Evolutionary conservation across 176 grass and related monocot species (phyloP).

Genomic region (Elaeis guineensis): DNA sequence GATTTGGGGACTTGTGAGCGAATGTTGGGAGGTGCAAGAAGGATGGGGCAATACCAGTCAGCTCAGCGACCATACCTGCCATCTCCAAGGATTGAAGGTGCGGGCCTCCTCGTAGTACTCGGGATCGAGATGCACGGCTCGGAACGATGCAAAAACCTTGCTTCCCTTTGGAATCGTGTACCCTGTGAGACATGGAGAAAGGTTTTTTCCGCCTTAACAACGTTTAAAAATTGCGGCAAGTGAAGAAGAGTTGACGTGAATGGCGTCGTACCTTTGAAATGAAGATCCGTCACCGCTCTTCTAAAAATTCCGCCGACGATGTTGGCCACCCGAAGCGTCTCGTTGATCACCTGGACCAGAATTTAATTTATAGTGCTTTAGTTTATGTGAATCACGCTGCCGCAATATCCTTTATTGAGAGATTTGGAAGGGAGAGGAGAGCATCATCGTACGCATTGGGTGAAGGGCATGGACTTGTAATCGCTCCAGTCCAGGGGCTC

Average conservation of each 20-base stretch:
- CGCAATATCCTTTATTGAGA: neutral
- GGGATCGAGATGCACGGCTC: slow-evolving; percentile 72
- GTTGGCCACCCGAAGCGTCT: slow-evolving; percentile 94
- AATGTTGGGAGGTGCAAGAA: no score
- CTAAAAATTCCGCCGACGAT: slow-evolving; percentile 92
- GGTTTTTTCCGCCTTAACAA: no score
- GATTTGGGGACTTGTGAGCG: no score
- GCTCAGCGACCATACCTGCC: slow-evolving; percentile 33
- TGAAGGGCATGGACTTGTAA: slow-evolving; percentile 99
- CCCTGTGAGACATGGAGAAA: slow-evolving; percentile 12
- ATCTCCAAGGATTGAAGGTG: slow-evolving; percentile 90
- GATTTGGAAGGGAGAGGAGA: neutral
- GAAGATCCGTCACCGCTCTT: slow-evolving; percentile 71
- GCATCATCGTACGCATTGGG: slow-evolving; percentile 64
- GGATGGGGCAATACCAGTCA: no score
- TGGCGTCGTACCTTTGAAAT: slow-evolving; percentile 57
- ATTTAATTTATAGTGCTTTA: neutral
- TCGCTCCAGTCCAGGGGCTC: slow-evolving; percentile 55
- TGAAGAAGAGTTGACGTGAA: neutral
- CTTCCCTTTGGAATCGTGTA: slow-evolving; percentile 93
- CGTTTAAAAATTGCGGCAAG: no score
- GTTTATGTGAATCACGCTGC: neutral
- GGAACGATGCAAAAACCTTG: slow-evolving; percentile 90
- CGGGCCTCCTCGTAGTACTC: slow-evolving; percentile 77
- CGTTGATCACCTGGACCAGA: slow-evolving; percentile 72